A percentile compares a stretch with the other conserved stretches of the same genome.
Conservation (phyloP, 2,329 filamentous ascomycete genomes). For the Fusarium heterosporum region DNA sequence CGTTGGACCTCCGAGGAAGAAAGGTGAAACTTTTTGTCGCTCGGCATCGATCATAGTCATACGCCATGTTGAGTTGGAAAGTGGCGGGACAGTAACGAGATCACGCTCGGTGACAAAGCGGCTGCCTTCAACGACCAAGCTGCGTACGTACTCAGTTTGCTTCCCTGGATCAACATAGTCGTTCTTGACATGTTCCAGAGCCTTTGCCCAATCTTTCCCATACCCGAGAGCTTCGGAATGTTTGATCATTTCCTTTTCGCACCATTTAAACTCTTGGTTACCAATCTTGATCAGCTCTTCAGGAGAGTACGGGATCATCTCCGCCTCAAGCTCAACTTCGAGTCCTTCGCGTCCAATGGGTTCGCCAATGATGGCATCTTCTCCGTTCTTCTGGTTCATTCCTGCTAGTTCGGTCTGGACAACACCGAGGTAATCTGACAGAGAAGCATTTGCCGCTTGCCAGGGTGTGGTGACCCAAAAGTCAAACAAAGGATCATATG, state of each 20-base stretch:
- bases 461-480: constrained; percentile 37
- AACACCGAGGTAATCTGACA: constrained; percentile 4
- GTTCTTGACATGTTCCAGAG: constrained; percentile 29
- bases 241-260: constrained; percentile 35
- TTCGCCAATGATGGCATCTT: constrained; percentile 25
- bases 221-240: constrained; percentile 29
- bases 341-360: constrained; percentile 27
- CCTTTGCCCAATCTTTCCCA: constrained; percentile 32
- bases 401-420: constrained; percentile 23
- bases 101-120: constrained; percentile 33
- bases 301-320: constrained; percentile 32
- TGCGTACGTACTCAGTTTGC: constrained; percentile 22
- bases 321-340: constrained; percentile 31
- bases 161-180: constrained; percentile 36
- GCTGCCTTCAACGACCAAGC: constrained; percentile 32
- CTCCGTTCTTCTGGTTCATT: constrained; percentile 15
- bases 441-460: constrained; percentile 8
- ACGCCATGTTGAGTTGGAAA: constrained; percentile 36
- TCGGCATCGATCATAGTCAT: constrained; percentile 36
- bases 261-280: constrained; percentile 33
- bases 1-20: constrained; percentile 26
- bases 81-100: constrained; percentile 19
- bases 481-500: constrained; percentile 31
- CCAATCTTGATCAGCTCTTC: constrained; percentile 35
- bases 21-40: constrained; percentile 23